Conservation (phyloP, 1,284 basidiomycete genomes). For the Pseudozyma thailandica region DNA sequence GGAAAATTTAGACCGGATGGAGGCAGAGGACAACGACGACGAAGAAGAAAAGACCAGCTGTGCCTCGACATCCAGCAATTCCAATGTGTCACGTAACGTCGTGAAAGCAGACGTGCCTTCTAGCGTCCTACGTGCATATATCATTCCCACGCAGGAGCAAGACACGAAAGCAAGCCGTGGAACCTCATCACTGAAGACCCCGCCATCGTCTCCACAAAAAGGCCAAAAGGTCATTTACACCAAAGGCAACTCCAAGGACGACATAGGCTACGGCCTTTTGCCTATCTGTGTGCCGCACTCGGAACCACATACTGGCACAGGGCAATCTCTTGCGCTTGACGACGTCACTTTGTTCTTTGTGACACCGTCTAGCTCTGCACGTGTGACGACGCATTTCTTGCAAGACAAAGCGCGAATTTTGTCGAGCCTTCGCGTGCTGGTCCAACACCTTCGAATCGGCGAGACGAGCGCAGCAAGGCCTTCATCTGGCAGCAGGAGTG, state of each 20-base stretch:
- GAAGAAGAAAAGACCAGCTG: background rate
- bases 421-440: constrained; percentile 21
- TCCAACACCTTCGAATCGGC: constrained; percentile 8
- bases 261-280: constrained; percentile 39
- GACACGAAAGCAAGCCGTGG: background rate
- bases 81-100: background rate
- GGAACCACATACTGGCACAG: background rate
- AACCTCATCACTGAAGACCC: background rate
- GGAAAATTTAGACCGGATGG: too few relatives aligned
- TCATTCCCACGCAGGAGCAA: background rate
- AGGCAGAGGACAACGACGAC: background rate
- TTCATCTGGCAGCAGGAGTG: too few relatives aligned
- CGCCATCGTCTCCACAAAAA: constrained; percentile 9
- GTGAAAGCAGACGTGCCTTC: constrained; percentile 3
- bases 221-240: constrained; percentile 29
- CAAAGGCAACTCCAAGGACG: constrained; percentile 42
- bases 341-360: constrained; percentile 54
- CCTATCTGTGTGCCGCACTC: constrained; percentile 32
- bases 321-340: background rate
- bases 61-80: too few relatives aligned
- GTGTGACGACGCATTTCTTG: constrained; percentile 62
- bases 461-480: too few relatives aligned
- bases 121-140: constrained; percentile 8
- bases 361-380: constrained; percentile 56
- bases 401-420: constrained; percentile 56